Conservation (phyloP, 306 rosid genomes). For the Quercus engelmannii region DNA sequence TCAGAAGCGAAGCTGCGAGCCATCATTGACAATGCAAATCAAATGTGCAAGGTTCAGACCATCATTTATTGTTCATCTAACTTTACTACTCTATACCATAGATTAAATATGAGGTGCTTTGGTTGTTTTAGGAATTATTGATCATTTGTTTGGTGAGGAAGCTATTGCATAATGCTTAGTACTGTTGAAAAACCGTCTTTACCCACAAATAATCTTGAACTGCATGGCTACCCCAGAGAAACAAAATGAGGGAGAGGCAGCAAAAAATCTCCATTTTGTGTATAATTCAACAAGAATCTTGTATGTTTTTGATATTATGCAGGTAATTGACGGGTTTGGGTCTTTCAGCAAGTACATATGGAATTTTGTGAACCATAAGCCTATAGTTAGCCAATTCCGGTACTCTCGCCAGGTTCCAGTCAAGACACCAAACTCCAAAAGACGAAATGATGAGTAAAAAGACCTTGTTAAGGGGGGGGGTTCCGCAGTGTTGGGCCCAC, state of each 20-base stretch:
- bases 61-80: neutral
- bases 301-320: constrained; percentile 8
- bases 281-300: neutral
- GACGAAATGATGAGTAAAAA: constrained; percentile 72
- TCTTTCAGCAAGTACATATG: constrained; percentile 59
- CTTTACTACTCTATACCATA: neutral
- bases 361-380: constrained; percentile 66
- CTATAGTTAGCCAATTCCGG: constrained; percentile 53
- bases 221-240: neutral
- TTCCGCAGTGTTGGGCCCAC: constrained; percentile 78
- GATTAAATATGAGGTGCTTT: constrained; percentile 5
- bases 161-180: neutral
- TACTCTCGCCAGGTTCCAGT: constrained; percentile 66
- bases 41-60: constrained; percentile 55
- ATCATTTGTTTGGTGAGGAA: neutral
- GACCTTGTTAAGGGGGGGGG: constrained; percentile 68
- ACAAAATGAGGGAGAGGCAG: neutral
- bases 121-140: neutral
- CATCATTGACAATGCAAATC: constrained; percentile 75
- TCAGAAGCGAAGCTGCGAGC: constrained; percentile 71
- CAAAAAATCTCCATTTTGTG: neutral
- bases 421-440: constrained; percentile 74
- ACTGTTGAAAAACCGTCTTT: neutral
- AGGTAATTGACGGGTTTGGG: constrained; percentile 67
- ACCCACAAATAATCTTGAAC: neutral